Conservation (phyloP, 805 yeast genomes). For the Lachancea sp. region DNA sequence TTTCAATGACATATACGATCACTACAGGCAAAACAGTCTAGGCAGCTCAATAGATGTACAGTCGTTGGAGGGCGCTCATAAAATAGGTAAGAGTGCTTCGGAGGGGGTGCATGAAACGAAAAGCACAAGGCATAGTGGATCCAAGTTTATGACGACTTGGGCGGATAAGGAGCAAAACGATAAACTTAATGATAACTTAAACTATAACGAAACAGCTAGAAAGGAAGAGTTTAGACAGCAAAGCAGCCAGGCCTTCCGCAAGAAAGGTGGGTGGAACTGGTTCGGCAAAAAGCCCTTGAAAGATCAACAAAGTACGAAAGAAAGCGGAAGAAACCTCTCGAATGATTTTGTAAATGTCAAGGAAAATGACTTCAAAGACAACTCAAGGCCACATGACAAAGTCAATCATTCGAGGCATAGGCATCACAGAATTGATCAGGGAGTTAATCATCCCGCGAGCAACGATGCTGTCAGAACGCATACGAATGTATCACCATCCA, state of each 20-base stretch:
- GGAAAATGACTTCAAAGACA: slow-evolving; percentile 1
- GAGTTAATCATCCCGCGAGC: background rate
- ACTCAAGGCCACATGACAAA: slow-evolving; percentile 5
- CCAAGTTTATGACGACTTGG: background rate
- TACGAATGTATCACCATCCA: slow-evolving; percentile 1
- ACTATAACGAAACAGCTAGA: background rate
- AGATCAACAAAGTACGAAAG: slow-evolving; percentile 1
- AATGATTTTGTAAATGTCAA: slow-evolving; percentile 5
- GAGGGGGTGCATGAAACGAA: background rate
- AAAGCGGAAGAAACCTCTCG: background rate
- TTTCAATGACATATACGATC: slow-evolving; percentile 27
- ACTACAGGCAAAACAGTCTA: slow-evolving; percentile 24
- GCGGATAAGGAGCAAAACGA: background rate
- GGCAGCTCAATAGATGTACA: slow-evolving; percentile 8
- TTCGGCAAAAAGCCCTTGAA: slow-evolving; percentile 10
- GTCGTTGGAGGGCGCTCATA: background rate
- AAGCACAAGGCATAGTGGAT: background rate
- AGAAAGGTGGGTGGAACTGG: slow-evolving; percentile 19
- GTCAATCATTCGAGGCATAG: slow-evolving; percentile 11
- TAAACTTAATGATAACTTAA: background rate
- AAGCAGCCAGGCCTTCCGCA: slow-evolving; percentile 8
- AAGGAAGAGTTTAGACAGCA: background rate
- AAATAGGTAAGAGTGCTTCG: background rate
- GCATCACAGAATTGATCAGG: slow-evolving; percentile 3
- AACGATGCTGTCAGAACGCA: background rate